phyloP scores from a whole-genome alignment of 305 asterid genomes.

The Ajuga reptans region DNA sequence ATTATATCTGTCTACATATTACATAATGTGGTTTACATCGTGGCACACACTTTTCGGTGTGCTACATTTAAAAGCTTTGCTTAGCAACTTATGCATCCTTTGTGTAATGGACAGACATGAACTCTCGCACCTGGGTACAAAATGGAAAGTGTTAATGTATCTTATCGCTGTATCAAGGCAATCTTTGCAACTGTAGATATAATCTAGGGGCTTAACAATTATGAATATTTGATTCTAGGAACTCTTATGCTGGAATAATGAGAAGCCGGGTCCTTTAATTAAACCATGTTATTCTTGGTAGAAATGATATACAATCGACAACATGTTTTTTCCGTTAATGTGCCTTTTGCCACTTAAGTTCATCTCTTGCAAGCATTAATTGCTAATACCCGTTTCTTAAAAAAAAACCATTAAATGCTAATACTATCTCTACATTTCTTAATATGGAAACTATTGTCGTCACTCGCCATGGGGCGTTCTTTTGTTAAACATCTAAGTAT shows the following conservation, averaged over 20 bases:
- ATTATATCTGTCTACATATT: neutral
- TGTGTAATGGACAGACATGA: neutral
- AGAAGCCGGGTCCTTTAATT: too few relatives aligned
- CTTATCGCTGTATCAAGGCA: neutral
- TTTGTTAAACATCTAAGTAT: neutral
- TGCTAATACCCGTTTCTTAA: neutral
- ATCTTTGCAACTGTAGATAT: too few relatives aligned
- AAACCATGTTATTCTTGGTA: too few relatives aligned
- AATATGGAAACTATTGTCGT: conserved; percentile 11
- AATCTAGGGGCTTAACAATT: too few relatives aligned
- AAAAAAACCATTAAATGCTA: neutral
- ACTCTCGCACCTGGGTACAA: neutral
- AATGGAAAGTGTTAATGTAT: conserved; percentile 3
- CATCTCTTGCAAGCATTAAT: neutral
- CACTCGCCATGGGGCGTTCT: conserved; percentile 13
- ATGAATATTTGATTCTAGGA: too few relatives aligned
- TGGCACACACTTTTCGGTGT: neutral
- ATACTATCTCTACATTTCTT: conserved; percentile 3
- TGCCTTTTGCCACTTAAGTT: neutral
- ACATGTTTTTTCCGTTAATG: neutral
- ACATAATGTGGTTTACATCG: neutral
- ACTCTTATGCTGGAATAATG: too few relatives aligned
- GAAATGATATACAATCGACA: neutral
- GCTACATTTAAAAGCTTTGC: neutral
- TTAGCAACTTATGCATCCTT: conserved; percentile 6